Conservation (phyloP, 108 stramenopile genomes). For the Tribonema minus region DNA sequence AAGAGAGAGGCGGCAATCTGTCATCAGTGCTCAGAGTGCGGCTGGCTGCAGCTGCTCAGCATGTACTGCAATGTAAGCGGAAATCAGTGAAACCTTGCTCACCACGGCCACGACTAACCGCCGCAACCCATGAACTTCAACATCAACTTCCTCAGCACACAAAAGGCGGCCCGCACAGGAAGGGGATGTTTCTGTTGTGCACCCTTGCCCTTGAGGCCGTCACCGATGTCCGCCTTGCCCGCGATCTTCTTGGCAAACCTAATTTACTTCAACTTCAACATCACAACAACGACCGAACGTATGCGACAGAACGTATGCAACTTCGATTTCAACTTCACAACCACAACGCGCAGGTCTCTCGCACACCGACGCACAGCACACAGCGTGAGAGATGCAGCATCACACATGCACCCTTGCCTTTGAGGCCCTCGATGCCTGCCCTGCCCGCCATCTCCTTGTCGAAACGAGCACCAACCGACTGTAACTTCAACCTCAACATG, state of each 20-base stretch:
- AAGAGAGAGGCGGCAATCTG: not conserved
- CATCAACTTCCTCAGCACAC: too few species aligned
- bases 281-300: not conserved
- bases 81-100: not conserved
- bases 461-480: not conserved
- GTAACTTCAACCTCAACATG: not conserved
- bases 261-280: too few species aligned
- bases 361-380: too few species aligned
- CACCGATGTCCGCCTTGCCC: not conserved
- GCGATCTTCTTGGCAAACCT: not conserved
- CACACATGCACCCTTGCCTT: not conserved
- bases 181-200: too few species aligned
- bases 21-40: too few species aligned
- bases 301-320: not conserved
- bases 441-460: not conserved
- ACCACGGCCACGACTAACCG: not conserved
- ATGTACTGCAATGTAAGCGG: not conserved
- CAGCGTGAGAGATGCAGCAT: not conserved
- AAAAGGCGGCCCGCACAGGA: too few species aligned
- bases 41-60: not conserved
- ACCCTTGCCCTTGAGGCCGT: too few species aligned
- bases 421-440: not conserved
- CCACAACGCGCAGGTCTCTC: too few species aligned
- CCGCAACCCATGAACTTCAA: not conserved
- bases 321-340: not conserved